These are phyloP conservation scores for Gyromitra esculenta DNA, from an alignment of 2,329 filamentous ascomycete species.

Conservation along the genomic window DNA sequence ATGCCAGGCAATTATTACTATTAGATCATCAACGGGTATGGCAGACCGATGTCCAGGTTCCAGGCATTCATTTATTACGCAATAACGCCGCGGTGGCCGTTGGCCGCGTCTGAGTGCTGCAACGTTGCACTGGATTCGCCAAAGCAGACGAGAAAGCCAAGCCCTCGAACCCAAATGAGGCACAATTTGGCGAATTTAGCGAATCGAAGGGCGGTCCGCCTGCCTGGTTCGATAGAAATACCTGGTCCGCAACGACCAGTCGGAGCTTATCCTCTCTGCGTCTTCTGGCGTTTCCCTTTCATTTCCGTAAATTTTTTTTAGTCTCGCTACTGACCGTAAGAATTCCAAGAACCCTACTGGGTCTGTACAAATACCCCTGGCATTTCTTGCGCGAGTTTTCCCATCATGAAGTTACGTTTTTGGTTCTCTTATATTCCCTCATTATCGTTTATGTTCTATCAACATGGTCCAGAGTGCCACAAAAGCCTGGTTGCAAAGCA, in stretches of 20 bases:
- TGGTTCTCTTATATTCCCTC: constrained; percentile 21
- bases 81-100: constrained; percentile 20
- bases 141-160: constrained; percentile 38
- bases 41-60: constrained; percentile 1
- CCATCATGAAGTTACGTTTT: constrained; percentile 7
- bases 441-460: constrained; percentile 22
- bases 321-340: background rate
- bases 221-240: constrained; percentile 33
- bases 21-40: background rate
- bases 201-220: constrained; percentile 27
- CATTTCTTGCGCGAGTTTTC: constrained; percentile 27
- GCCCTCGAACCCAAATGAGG: constrained; percentile 33
- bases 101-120: constrained; percentile 27
- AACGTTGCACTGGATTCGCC: constrained; percentile 50
- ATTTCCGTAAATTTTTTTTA: constrained; percentile 40
- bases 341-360: background rate
- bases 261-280: constrained; percentile 42
- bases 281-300: constrained; percentile 37
- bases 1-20: background rate
- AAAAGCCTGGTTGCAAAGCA: constrained; percentile 23
- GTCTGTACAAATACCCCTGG: constrained; percentile 43
- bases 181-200: constrained; percentile 48
- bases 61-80: constrained; percentile 32
- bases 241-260: constrained; percentile 31
- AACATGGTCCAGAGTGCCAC: constrained; percentile 24